Base-by-base conservation (phyloP, 2,329 filamentous ascomycete genomes). In the Bimuria novae-zelandiae region DNA sequence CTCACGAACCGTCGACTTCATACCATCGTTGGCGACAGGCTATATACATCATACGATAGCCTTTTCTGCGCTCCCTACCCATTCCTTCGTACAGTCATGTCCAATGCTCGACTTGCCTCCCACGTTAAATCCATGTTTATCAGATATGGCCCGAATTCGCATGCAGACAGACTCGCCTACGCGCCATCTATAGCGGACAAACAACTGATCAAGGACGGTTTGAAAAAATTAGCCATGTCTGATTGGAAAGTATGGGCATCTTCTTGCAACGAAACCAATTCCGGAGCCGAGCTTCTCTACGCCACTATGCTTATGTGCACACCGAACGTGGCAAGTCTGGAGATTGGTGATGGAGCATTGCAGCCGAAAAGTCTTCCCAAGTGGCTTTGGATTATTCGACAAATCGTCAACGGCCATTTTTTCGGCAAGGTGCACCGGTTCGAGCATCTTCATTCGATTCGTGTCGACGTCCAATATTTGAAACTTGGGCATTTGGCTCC, bases 221-320 rank as follows among this genome's bases (percentile, higher is more conserved):
- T 69, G 17, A 65, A 56, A 29, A 35, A 21, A 5, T 46, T 65
- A 1, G 48, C 56, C 16, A 57, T 64, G 7, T 55, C 64, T 0
- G 49, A 55, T 22, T 71, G 69, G 69, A 70, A 70, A 49, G 25
- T 29, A 1, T 66, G 59, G 61, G 64, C 64, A 7, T 53, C 55
- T 1, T 40, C 55, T 8, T 70, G 65, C 39, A 69, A 67, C 30
- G 41, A 57, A 10, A 21, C 33, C 0, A 7, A 46, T 10, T 36
- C 43, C 12, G 48, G 62, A 16, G 45, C 63, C 14, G 59, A 69
- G 35, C 49, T 53, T 3, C 19, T 70, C 4, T 59, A 63, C 29
- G 56, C 60, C 7, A 60, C 64, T 7, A 62, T 69, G 4, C 37
- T 70, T 22, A 57, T 70, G 36, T 55, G 58, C 22, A 61, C 61